Evolutionary conservation across 805 yeast genomes (phyloP), one percentile per base, ranked within the genome.

Genomic region (Cyberlindnera xylosilytica): DNA sequence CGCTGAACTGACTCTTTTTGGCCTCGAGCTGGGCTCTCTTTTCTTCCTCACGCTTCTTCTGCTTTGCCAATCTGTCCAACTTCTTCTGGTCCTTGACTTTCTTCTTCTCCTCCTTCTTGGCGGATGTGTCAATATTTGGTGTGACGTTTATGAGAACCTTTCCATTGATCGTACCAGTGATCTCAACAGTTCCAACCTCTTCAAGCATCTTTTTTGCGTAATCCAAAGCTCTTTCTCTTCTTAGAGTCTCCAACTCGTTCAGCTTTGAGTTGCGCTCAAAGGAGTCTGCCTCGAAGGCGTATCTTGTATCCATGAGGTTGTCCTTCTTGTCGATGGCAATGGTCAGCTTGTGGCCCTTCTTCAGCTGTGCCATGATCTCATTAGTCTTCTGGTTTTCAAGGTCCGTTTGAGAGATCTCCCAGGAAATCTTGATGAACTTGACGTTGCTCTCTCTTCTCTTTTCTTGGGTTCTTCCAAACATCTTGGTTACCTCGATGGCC

Each of bases 321-420:
- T 58, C 59, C 44, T 61, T 69, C 11, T 68, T 66, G 43, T 70
- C 77, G 17, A 75, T 53, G 16, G 64, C 62, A 6, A 74, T 66
- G 9, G 47, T 50, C 13, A 51, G 41, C 30, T 63, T 66, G 36
- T 56, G 56, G 5, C 76, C 79, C 44, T 70, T 75, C 28, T 64
- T 61, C 44, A 77, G 49, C 16, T 74, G 70, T 3, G 61, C 56
- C 30, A 61, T 53, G 15, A 79, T 72, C 51, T 79, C 85, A 41
- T 68, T 66, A 12, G 63, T 62, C 53, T 79, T 79, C 46, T 79
- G 85, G 29, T 72, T 69, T 20, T 54, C 57, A 43, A 79, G 61
- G 57, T 79, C 85, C 32, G 72, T 69, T 26, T 63, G 58, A n/a
- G 73, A 70, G 17, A 79, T 79, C 36, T 73, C 70, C 84, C 84